These are phyloP conservation scores for Pythium sp. DNA, from an alignment of 352 stramenopile genomes.

Conservation along the genomic window DNA sequence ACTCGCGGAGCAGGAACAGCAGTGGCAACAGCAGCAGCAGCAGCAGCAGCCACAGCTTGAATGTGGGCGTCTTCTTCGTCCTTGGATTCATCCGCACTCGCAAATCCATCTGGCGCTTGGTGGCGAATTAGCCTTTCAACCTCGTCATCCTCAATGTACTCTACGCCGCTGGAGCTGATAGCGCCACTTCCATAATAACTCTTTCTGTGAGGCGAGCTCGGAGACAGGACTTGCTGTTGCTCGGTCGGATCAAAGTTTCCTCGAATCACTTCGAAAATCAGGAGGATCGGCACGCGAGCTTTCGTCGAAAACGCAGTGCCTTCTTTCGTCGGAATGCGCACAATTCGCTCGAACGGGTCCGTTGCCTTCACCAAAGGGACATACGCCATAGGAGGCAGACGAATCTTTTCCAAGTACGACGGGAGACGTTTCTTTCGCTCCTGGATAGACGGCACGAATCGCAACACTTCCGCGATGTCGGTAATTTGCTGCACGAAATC, in stretches of 20 bases:
- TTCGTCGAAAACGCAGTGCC: constrained; percentile 88
- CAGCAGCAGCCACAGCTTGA: neutral
- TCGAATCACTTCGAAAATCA: constrained; percentile 88
- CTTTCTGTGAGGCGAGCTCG: constrained; percentile 48
- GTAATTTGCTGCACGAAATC: constrained; percentile 90
- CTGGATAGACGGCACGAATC: constrained; percentile 76
- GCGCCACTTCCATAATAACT: constrained; percentile 32
- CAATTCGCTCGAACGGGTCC: constrained; percentile 86
- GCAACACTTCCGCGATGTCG: constrained; percentile 77
- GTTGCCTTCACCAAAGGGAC: constrained; percentile 85
- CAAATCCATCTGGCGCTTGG: constrained; percentile 59
- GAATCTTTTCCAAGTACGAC: constrained; percentile 79
- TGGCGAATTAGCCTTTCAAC: constrained; percentile 70
- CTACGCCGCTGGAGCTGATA: constrained; percentile 45
- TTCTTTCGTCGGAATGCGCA: constrained; percentile 83
- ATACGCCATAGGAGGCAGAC: constrained; percentile 85
- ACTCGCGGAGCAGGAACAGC: constrained; percentile 19
- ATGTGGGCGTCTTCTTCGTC: constrained; percentile 16
- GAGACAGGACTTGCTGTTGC: constrained; percentile 46
- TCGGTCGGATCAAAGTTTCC: constrained; percentile 61
- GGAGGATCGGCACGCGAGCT: constrained; percentile 79
- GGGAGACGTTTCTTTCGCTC: constrained; percentile 80
- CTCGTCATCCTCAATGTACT: constrained; percentile 82
- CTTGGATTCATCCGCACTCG: constrained; percentile 36
- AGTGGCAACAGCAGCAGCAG: too few relatives aligned